Conservation (phyloP, 106 monocot species). For the Phalaenopsis aphrodite region DNA sequence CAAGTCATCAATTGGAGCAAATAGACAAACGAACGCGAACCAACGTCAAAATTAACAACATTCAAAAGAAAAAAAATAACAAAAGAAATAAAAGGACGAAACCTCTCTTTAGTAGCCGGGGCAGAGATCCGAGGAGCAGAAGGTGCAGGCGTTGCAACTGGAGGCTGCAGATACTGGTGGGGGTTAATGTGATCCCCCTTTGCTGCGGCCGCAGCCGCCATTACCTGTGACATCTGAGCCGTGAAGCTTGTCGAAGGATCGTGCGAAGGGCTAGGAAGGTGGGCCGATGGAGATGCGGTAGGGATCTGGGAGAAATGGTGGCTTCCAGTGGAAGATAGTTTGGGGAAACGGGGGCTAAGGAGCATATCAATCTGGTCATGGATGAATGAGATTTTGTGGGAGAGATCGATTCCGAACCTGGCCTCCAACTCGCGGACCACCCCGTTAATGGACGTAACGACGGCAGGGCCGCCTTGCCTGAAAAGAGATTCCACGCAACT, state of each 20-base stretch:
- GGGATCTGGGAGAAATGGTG: constrained; percentile 15
- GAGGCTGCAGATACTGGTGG: background rate
- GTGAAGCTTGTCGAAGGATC: constrained; percentile 3
- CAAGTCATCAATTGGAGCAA: background rate
- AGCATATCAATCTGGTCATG: constrained; percentile 59
- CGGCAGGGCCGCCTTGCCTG: constrained; percentile 35
- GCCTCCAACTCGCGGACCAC: constrained; percentile 72
- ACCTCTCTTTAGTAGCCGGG: constrained; percentile 44
- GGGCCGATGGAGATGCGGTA: constrained; percentile 23
- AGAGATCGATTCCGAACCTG: constrained; percentile 74
- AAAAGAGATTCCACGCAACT: constrained; percentile 74
- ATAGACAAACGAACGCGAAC: background rate
- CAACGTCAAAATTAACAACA: background rate
- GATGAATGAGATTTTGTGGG: constrained; percentile 79
- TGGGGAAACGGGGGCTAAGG: constrained; percentile 22
- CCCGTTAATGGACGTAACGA: constrained; percentile 30
- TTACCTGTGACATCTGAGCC: constrained; percentile 2
- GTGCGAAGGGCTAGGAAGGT: constrained; percentile 25
- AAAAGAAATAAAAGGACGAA: constrained; percentile 3
- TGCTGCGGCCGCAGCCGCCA: constrained; percentile 6
- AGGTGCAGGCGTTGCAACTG: background rate
- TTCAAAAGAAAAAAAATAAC: background rate
- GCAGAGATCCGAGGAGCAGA: constrained; percentile 8
- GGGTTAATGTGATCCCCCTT: constrained; percentile 10
- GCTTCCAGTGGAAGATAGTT: constrained; percentile 2